Evolutionary conservation across 2,329 filamentous ascomycete species (phyloP).

Genomic region (Pyricularia pennisetigena): DNA sequence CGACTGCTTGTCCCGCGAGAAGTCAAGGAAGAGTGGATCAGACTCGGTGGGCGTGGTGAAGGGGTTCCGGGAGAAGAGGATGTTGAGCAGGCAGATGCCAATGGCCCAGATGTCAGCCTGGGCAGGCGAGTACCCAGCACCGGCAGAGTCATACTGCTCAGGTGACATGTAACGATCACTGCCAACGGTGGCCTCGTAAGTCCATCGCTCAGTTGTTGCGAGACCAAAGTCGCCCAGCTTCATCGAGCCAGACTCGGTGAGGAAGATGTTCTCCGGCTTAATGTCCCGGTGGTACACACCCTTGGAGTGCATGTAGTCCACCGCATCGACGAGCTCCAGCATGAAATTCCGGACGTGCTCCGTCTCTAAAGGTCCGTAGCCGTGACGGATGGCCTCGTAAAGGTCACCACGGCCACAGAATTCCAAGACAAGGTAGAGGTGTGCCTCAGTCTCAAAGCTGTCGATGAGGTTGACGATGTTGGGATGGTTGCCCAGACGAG

Average conservation of each 20-base stretch:
- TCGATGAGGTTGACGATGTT: slow-evolving; percentile 91
- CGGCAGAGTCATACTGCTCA: slow-evolving; percentile 88
- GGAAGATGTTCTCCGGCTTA: slow-evolving; percentile 98
- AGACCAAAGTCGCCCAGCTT: slow-evolving; percentile 96
- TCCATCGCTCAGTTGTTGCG: slow-evolving; percentile 83
- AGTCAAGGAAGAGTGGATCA: slow-evolving; percentile 91
- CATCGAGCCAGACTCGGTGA: slow-evolving; percentile 76
- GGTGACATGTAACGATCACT: slow-evolving; percentile 99
- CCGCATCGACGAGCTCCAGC: slow-evolving; percentile 83
- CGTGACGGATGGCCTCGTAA: slow-evolving; percentile 90
- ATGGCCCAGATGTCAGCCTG: slow-evolving; percentile 96
- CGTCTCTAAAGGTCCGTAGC: slow-evolving; percentile 82
- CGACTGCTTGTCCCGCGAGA: slow-evolving; percentile 84
- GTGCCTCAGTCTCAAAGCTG: slow-evolving; percentile 84
- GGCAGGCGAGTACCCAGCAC: slow-evolving; percentile 81
- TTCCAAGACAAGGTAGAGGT: slow-evolving; percentile 88
- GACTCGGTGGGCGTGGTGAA: slow-evolving; percentile 84
- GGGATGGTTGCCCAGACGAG: slow-evolving; percentile 65
- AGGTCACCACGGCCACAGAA: slow-evolving; percentile 92
- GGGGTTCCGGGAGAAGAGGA: slow-evolving; percentile 92
- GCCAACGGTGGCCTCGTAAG: slow-evolving; percentile 84
- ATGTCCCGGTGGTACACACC: slow-evolving; percentile 95
- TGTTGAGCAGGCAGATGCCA: slow-evolving; percentile 91
- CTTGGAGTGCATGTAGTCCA: slow-evolving; percentile 82
- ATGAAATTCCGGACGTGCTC: slow-evolving; percentile 97